Percentiles rank a stretch among this genome's conserved stretches.
phyloP scores from a whole-genome alignment of 2,329 filamentous ascomycete genomes.

The Calonectria hawksworthii region DNA sequence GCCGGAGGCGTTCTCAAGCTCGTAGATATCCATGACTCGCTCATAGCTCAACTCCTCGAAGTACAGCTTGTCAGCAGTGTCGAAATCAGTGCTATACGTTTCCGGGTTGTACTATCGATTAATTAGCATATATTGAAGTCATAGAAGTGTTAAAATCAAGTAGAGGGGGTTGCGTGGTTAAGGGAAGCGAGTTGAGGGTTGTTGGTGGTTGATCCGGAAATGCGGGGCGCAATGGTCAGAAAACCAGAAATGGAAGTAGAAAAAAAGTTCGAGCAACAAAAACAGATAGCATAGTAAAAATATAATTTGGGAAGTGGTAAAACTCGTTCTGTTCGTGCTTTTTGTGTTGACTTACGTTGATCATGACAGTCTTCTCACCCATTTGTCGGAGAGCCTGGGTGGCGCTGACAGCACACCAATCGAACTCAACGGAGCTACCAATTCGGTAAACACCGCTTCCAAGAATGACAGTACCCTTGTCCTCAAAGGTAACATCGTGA shows the following conservation, averaged over 20 bases:
- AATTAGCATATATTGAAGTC: slow-evolving; percentile 15
- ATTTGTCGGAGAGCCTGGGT: slow-evolving; percentile 86
- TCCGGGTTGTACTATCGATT: slow-evolving; percentile 78
- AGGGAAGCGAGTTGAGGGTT: not conserved
- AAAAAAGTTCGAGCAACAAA: not conserved
- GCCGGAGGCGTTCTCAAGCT: slow-evolving; percentile 86
- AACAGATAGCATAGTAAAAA: not conserved
- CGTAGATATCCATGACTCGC: slow-evolving; percentile 98
- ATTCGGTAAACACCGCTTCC: slow-evolving; percentile 98
- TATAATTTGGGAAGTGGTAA: not conserved
- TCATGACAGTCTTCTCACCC: slow-evolving; percentile 98
- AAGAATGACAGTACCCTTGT: slow-evolving; percentile 89
- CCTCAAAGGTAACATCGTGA: slow-evolving; percentile 94
- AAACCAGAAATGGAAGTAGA: not conserved
- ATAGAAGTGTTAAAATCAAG: not conserved
- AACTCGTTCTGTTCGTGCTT: not conserved
- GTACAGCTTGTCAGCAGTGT: slow-evolving; percentile 91
- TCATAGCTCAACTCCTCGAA: slow-evolving; percentile 98
- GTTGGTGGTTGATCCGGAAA: not conserved
- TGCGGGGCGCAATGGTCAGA: not conserved
- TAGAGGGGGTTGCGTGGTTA: not conserved
- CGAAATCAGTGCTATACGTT: slow-evolving; percentile 87
- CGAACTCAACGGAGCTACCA: slow-evolving; percentile 97
- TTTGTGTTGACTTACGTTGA: slow-evolving; percentile 73
- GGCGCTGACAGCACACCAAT: slow-evolving; percentile 97